phyloP scores from a whole-genome alignment of 2,329 filamentous ascomycete species.

The Neonectria sp. region DNA sequence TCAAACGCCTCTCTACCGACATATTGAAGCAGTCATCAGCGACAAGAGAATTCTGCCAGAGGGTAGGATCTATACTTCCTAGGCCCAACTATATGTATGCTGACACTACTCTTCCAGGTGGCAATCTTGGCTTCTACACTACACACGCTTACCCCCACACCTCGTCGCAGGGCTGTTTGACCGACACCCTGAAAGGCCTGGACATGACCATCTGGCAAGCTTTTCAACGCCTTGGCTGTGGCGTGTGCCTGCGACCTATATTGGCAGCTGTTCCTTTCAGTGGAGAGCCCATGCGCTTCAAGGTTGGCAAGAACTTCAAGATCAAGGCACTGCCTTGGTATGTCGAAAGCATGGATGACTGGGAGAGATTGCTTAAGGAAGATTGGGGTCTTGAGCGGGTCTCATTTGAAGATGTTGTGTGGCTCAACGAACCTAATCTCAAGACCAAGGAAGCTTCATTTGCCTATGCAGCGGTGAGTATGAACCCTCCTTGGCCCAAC shows the following conservation, averaged over 20 bases:
- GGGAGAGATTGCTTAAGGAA: background rate
- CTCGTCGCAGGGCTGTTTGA: slow-evolving; percentile 47
- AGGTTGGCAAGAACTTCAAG: background rate
- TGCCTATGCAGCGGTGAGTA: background rate
- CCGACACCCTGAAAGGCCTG: slow-evolving; percentile 60
- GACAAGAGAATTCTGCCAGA: background rate
- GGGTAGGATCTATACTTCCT: slow-evolving; percentile 2
- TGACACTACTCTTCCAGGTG: slow-evolving; percentile 50
- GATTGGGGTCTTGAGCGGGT: background rate
- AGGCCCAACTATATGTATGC: background rate
- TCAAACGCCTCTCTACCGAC: slow-evolving; percentile 43
- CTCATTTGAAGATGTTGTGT: background rate
- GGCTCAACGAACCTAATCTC: background rate
- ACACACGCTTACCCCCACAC: slow-evolving; percentile 64
- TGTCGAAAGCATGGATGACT: background rate
- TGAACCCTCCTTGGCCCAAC: background rate
- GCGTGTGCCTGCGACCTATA: background rate
- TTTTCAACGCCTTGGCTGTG: background rate
- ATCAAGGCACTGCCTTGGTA: background rate
- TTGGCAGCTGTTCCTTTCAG: background rate
- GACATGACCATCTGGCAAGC: slow-evolving; percentile 53
- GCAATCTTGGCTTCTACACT: slow-evolving; percentile 61
- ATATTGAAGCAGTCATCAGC: slow-evolving; percentile 25
- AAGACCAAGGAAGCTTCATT: background rate
- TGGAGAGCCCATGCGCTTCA: background rate